phyloP scores from a whole-genome alignment of 148 eudicot genomes.

The Vaccinium vitisidaea region DNA sequence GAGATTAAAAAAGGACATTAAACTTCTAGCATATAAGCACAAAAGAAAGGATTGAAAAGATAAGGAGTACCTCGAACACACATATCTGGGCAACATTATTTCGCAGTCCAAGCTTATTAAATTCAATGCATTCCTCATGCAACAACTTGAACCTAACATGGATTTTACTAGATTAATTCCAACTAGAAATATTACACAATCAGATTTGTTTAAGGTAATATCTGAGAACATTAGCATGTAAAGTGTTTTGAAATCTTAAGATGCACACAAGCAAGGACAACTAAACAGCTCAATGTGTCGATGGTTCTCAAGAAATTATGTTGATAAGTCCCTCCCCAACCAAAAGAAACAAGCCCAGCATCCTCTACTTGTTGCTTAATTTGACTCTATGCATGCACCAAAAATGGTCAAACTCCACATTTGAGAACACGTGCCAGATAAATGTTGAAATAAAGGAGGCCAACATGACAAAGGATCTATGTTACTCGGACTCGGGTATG shows the following conservation, averaged over 20 bases:
- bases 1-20: constrained; percentile 3
- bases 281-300: constrained; percentile 9
- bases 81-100: constrained; percentile 98
- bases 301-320: background rate
- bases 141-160: constrained; percentile 74
- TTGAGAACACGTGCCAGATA: background rate
- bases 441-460: background rate
- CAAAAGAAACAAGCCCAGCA: background rate
- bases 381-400: background rate
- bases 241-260: background rate
- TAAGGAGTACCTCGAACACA: constrained; percentile 75
- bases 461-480: background rate
- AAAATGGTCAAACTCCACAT: constrained; percentile 11
- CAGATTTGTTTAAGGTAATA: background rate
- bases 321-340: background rate
- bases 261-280: background rate
- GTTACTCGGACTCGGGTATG: too few relatives aligned
- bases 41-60: constrained; percentile 14
- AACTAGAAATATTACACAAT: constrained; percentile 7
- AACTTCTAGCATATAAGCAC: background rate
- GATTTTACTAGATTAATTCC: constrained; percentile 8
- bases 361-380: background rate
- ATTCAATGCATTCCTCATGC: constrained; percentile 83
- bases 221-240: constrained; percentile 5
- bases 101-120: constrained; percentile 77